A percentile compares a stretch with the other conserved stretches of the same genome.
phyloP scores from a whole-genome alignment of 192 early-diverging fungal species.

The Rhizophagus prolifer region DNA sequence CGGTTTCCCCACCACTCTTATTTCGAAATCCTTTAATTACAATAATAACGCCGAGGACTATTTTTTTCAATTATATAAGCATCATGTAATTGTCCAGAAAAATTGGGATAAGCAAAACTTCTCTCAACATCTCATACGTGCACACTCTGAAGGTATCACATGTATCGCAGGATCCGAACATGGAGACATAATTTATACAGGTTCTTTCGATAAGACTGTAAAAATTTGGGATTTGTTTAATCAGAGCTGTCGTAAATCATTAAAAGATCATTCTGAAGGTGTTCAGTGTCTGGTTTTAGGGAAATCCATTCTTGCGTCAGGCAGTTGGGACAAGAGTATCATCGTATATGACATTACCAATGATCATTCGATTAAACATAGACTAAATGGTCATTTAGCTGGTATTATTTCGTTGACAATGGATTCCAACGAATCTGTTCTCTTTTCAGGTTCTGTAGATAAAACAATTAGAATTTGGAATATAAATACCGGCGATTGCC shows the following conservation, averaged over 20 bases:
- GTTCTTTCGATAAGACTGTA: constrained; percentile 13
- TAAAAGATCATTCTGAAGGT: constrained; percentile 1
- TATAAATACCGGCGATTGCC: neutral
- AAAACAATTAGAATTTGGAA: constrained; percentile 20
- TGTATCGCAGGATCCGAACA: constrained; percentile 9
- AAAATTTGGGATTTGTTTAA: constrained; percentile 13
- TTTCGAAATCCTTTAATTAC: neutral
- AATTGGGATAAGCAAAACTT: constrained; percentile 4
- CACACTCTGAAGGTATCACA: constrained; percentile 4
- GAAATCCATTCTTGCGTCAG: neutral
- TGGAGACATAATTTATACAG: constrained; percentile 10
- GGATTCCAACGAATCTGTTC: neutral
- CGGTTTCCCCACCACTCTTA: neutral
- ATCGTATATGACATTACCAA: constrained; percentile 6
- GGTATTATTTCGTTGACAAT: constrained; percentile 15
- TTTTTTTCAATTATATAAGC: constrained; percentile 13
- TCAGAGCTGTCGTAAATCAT: neutral
- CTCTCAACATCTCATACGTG: neutral
- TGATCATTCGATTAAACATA: constrained; percentile 7
- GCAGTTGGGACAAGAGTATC: constrained; percentile 17
- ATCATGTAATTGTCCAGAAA: neutral
- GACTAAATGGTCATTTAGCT: constrained; percentile 3
- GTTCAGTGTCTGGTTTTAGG: constrained; percentile 9
- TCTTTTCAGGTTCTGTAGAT: constrained; percentile 21
- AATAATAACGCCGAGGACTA: neutral